phyloP scores from a whole-genome alignment of 768 basidiomycete species.

The Pholiota microspora region DNA sequence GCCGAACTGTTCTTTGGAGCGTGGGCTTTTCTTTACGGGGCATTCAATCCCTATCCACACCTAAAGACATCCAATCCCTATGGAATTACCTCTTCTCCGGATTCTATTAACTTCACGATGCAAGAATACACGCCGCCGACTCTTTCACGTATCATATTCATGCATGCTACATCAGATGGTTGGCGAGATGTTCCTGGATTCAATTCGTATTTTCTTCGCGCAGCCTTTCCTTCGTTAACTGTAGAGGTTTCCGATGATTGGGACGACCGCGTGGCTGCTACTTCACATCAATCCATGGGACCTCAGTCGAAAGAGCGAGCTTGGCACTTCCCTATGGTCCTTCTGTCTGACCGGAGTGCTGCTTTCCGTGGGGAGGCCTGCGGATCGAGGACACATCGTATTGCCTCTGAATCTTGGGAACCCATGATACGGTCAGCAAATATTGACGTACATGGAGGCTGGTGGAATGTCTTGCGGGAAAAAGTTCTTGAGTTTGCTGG shows the following conservation, averaged over 20 bases:
- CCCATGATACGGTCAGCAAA: constrained; percentile 33
- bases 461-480: constrained; percentile 68
- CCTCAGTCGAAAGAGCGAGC: constrained; percentile 31
- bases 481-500: constrained; percentile 60
- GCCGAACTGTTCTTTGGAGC: constrained; percentile 70
- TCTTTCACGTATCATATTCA: constrained; percentile 62
- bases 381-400: constrained; percentile 51
- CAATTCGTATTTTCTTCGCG: constrained; percentile 66
- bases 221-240: constrained; percentile 60
- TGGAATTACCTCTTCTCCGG: too few relatives aligned
- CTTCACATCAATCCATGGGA: constrained; percentile 4
- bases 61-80: too few relatives aligned
- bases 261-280: constrained; percentile 47
- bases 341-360: constrained; percentile 69
- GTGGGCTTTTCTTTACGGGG: constrained; percentile 64
- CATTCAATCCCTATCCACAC: constrained; percentile 25
- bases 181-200: constrained; percentile 72
- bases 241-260: constrained; percentile 66
- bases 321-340: constrained; percentile 63
- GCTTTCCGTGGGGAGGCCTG: constrained; percentile 60
- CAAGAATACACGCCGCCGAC: constrained; percentile 36
- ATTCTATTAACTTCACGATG: too few relatives aligned
- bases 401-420: constrained; percentile 58
- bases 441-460: constrained; percentile 37
- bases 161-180: constrained; percentile 46